Evolutionary conservation across 768 basidiomycete genomes (phyloP), one percentile per base, ranked within the genome.

Genomic region (Russula dissimulans): DNA sequence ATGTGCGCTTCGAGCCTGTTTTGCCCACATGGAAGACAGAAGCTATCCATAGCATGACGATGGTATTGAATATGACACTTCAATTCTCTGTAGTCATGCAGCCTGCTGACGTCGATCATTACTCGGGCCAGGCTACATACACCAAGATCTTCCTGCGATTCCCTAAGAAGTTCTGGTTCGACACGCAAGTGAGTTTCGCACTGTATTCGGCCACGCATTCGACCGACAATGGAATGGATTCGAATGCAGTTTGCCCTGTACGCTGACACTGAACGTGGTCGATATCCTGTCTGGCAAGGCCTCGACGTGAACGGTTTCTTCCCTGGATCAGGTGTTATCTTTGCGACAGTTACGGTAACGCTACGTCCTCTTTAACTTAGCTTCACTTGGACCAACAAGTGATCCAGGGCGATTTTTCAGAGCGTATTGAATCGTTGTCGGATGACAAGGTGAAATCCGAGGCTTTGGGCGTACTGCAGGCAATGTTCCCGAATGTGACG

Each of bases 201-300:
- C 18, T 18, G 17, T 41, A 12, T 2, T 14, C 18, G 11, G 8
- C 3, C 11, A 10, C 7, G 10, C 34, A 4, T 17, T n/a, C 7
- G 1, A 3, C 3, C 42, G n/a, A 22, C n/a, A n/a, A 5, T 34
- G 6, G 38, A 5, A 9, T 42, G 6, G 38, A 8, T 52, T 11
- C 18, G 4, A 29, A 1, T n/a, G 10, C 44, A 59, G 62, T 52
- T 46, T 29, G 62, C 57, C 26, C n/a, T 63, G 7, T 63, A 63
- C 29, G 57, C 62, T 0, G 62, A 59, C 17, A 41, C 11, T 1
- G 54, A 63, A 26, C 62, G 62, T 22, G 57, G 57, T 11, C 54
- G 62, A n/a, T 86, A 85, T 69, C 81, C 83, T 0, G 76, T 85
- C 12, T 86, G 85, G 85, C 84, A 85, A 64, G 80, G 77, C 64